Evolutionary conservation across 768 basidiomycete species (phyloP), one percentile per base, ranked within the genome.

Genomic region (Coprinopsis strossmayeri): DNA sequence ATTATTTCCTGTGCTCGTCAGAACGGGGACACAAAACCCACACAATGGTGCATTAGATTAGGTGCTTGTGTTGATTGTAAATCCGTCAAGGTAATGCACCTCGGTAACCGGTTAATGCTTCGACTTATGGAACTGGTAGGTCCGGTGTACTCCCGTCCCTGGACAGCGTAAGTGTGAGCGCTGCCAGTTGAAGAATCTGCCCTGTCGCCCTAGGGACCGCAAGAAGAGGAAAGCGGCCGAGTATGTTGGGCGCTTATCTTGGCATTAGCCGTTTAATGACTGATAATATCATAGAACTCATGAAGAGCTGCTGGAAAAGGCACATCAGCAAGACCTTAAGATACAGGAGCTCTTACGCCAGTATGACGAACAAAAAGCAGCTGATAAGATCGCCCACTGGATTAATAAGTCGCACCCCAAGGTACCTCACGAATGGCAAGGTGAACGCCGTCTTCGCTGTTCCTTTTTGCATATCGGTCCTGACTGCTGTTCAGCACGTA

Each of bases 181-280:
- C 20, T 81, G 79, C 51, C 71, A 68, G 46, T 61, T 64, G 24
- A 73, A 72, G 35, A 69, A 71, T 44, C 66, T 75, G 45, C 60
- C 67, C 46, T 81, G 79, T 51, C 59, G 69, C 23, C 59, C 73
- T 3, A 69, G 76, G 34, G 65, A 59, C 37, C 69, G 79, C 47
- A 81, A 81, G 64, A 79, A 77, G 57, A 72, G 79, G 32, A 77
- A 78, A 59, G 64, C 74, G 48, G 78, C 78, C 38, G 76, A 76
- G 78, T 78, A 62, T 18, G 43, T 20, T 32, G 25, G n/a, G n/a
- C n/a, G 27, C 43, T 4, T 45, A n/a, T n/a, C n/a, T n/a, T n/a
- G n/a, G n/a, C n/a, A n/a, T n/a, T n/a, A n/a, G n/a, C n/a, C n/a
- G n/a, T 9, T 18, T 38, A 38, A 15, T 18, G 37, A 9, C 9